Percentiles rank a stretch among this genome's conserved stretches.
These are phyloP conservation scores for Xylaria sp. DNA, from an alignment of 2,329 filamentous ascomycete species.

Conservation along the genomic window DNA sequence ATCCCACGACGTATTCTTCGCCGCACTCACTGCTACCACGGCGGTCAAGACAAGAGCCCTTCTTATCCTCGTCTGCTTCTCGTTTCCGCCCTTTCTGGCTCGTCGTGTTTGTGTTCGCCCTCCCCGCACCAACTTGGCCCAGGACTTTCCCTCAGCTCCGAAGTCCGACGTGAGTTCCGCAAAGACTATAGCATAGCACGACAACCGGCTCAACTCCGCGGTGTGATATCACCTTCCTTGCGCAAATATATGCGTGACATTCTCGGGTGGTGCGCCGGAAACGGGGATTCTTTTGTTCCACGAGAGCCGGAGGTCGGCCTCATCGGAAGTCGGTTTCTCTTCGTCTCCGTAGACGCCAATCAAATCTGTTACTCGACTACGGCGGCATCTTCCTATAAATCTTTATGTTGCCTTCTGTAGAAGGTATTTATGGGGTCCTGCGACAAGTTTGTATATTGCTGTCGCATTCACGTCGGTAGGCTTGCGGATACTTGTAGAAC, in stretches of 20 bases:
- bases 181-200: not conserved
- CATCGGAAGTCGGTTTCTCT: not conserved
- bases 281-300: not conserved
- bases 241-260: not conserved
- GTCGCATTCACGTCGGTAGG: not conserved
- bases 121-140: not conserved
- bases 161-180: not conserved
- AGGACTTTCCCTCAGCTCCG: not conserved
- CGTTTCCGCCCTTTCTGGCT: not conserved
- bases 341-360: not conserved
- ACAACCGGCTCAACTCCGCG: not conserved
- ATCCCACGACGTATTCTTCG: not conserved
- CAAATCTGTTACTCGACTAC: not conserved
- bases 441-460: not conserved
- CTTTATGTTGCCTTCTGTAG: not conserved
- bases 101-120: not conserved
- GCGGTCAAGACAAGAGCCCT: not conserved
- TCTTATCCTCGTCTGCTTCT: not conserved
- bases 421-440: not conserved
- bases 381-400: no score
- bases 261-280: not conserved
- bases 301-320: not conserved
- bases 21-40: not conserved
- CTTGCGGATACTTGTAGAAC: not conserved
- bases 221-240: not conserved